Evolutionary conservation across 805 yeast genomes (phyloP).

Genomic region (Candida wancherniae): DNA sequence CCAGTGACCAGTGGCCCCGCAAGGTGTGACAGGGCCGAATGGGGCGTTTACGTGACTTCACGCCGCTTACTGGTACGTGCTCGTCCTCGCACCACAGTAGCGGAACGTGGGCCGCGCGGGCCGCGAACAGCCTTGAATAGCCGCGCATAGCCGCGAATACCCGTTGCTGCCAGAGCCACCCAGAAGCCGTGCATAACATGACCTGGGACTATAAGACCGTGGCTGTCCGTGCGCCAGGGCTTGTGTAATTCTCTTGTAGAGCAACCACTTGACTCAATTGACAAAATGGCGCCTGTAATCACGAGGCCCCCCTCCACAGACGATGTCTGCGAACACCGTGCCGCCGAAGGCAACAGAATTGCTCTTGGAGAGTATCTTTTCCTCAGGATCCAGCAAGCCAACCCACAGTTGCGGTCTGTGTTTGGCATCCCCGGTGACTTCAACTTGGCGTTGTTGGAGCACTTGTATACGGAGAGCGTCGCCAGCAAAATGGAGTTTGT

Average conservation of each 20-base stretch:
- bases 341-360: slow-evolving; percentile 16
- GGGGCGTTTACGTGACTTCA: no score
- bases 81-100: no score
- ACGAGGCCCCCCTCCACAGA: slow-evolving; percentile 12
- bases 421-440: slow-evolving; percentile 83
- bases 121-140: slow-evolving; percentile 7
- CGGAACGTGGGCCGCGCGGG: no score
- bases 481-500: slow-evolving; percentile 56
- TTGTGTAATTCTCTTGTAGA: no score
- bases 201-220: no score
- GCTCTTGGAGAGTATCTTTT: slow-evolving; percentile 67
- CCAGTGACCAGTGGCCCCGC: no score
- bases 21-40: no score
- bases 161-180: slow-evolving; percentile 2
- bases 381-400: slow-evolving; percentile 49
- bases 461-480: slow-evolving; percentile 46
- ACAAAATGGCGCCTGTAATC: slow-evolving; percentile 16
- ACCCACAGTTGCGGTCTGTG: slow-evolving; percentile 46
- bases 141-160: slow-evolving; percentile 6
- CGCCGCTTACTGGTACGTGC: no score
- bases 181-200: no score
- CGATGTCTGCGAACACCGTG: slow-evolving; percentile 1
- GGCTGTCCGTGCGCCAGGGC: no score
- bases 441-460: slow-evolving; percentile 63
- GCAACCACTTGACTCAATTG: no score